phyloP scores from a whole-genome alignment of 2,329 filamentous ascomycete genomes.

The Cladosporium oxysporum region DNA sequence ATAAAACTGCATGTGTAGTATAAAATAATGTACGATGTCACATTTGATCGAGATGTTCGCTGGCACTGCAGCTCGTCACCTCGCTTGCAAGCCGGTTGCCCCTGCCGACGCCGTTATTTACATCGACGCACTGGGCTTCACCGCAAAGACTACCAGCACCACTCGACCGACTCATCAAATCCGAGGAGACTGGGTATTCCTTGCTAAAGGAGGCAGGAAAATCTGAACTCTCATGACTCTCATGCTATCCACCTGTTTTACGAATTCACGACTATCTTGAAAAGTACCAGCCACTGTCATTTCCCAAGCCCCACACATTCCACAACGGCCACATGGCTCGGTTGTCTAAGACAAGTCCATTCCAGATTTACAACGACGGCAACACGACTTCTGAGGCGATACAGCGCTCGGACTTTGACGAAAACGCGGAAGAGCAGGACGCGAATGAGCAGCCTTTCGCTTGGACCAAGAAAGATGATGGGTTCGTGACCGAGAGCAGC shows the following conservation, averaged over 20 bases:
- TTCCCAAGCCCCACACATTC: constrained; percentile 14
- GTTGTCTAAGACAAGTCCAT: constrained; percentile 20
- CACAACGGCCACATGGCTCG: constrained; percentile 17
- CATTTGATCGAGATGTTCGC: not conserved
- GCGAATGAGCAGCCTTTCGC: not conserved
- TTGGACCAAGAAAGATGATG: constrained; percentile 17
- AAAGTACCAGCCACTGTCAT: constrained; percentile 5
- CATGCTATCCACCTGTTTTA: not conserved
- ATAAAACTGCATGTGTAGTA: not conserved
- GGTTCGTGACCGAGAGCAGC: constrained; percentile 21
- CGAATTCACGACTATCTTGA: not conserved
- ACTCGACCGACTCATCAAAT: not conserved
- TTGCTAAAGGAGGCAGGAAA: constrained; percentile 1
- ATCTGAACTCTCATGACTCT: not conserved
- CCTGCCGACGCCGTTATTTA: not conserved
- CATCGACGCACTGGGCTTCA: constrained; percentile 9
- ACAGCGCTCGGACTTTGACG: not conserved
- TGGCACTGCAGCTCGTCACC: not conserved
- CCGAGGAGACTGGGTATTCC: constrained; percentile 2
- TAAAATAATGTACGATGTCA: not conserved
- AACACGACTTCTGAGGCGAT: not conserved
- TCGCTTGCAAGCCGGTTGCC: not conserved
- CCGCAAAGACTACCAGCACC: constrained; percentile 1
- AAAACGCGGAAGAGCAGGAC: not conserved
- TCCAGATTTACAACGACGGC: constrained; percentile 15